Base-by-base conservation (phyloP, 2,329 filamentous ascomycete species). In the Aspergillus phoenicis region DNA sequence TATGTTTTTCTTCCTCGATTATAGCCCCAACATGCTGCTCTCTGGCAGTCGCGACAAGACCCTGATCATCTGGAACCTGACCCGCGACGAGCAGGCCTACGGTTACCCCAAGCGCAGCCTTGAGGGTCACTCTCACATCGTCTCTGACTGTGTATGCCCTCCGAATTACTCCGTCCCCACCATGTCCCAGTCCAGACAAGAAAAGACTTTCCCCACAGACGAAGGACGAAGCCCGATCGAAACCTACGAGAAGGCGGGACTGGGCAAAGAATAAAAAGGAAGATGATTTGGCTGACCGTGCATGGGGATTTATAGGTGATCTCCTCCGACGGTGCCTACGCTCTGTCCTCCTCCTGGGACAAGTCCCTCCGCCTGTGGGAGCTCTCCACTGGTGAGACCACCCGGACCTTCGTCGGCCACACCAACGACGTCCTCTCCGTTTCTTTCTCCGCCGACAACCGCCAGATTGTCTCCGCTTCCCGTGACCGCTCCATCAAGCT, bases 291-390 rank as follows among this genome's bases (percentile, higher is more conserved):
- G 71, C 69, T 75, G 67, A 74, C 70, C 63, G 61, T 58, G 59
- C 62, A 59, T 67, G 64, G 62, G 60, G 57, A 65, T 57, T 57
- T 70, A 77, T 73, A 96, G 92, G 92, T 99, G 74, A 99, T 99
- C 88, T 98, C 94, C 79, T 98, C 95, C 71, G 95, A 99, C 83
- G 95, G 95, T 82, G 94, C 95, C 80, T 99, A 99, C 83, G 95
- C 95, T 79, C 91, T 99, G 77, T 98, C 95, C 75, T 91, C 94
- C 72, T 98, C 95, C 69, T 99, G 95, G 95, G 95, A 99, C 86
- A 98, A 97, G 92, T 97, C 94, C 72, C 93, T 99, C 79, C 94
- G 95, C 77, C 91, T 99, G 70, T 99, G 95, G 95, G 95, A 98
- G 89, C 92, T 99, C 71, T 91, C 93, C 76, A 96, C 91, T 75